Percentiles rank a stretch among this genome's conserved stretches.
Conservation (phyloP, 169 alveolate genomes). For the Plasmodium malariae region DNA sequence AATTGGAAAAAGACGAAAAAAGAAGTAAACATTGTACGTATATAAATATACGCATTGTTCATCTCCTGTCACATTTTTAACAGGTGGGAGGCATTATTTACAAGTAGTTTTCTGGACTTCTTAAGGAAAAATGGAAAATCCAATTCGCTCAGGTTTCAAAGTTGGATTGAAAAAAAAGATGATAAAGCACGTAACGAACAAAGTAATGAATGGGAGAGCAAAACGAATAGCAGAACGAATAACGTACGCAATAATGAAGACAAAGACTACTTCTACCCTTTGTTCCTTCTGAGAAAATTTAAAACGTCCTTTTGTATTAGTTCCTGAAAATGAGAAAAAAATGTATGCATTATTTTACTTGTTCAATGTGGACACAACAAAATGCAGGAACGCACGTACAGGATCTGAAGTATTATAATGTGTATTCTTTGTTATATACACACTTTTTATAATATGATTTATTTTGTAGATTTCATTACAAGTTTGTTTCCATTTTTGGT, state of each 20-base stretch:
- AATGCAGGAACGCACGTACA: no score
- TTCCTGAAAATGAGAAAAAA: slow-evolving; percentile 32
- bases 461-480: neutral
- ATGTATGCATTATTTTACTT: no score
- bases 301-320: slow-evolving; percentile 60
- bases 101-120: slow-evolving; percentile 5
- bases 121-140: slow-evolving; percentile 24
- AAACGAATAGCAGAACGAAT: slow-evolving; percentile 10
- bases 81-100: slow-evolving; percentile 23
- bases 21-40: neutral
- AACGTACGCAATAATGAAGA: neutral
- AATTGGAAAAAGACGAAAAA: slow-evolving; percentile 5
- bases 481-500: slow-evolving; percentile 5
- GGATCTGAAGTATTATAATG: no score
- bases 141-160: neutral
- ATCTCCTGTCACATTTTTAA: neutral
- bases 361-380: no score
- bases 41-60: neutral
- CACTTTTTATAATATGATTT: no score
- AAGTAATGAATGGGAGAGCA: neutral
- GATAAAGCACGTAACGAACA: slow-evolving; percentile 1
- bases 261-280: slow-evolving; percentile 1
- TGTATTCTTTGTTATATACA: no score
- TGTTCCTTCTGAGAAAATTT: slow-evolving; percentile 34
- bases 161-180: slow-evolving; percentile 5